phyloP scores from a whole-genome alignment of 345 rosid genomes.

The Angophora floribunda region DNA sequence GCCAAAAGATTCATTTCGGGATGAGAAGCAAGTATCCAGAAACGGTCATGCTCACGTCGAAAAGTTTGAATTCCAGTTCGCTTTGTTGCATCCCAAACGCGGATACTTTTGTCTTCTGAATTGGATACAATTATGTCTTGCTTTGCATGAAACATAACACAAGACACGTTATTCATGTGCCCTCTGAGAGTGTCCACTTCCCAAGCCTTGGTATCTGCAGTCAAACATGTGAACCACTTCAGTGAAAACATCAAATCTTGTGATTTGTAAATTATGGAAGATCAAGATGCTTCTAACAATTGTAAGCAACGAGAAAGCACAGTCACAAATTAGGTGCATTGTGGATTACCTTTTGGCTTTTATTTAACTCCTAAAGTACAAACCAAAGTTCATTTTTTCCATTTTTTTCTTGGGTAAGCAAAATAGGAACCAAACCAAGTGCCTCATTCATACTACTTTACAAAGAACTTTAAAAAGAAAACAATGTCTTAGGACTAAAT shows the following conservation, averaged over 20 bases:
- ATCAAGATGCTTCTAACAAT: neutral
- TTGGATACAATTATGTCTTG: conserved; percentile 96
- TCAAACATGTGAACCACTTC: neutral
- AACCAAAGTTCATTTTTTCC: neutral
- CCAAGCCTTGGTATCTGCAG: conserved; percentile 97
- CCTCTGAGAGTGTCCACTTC: conserved; percentile 98
- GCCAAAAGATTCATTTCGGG: conserved; percentile 96
- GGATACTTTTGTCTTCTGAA: conserved; percentile 93
- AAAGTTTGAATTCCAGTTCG: conserved; percentile 87
- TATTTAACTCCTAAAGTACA: neutral
- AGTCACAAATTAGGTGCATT: neutral
- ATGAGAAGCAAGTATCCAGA: conserved; percentile 92
- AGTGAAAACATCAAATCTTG: neutral
- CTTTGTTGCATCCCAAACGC: conserved; percentile 97
- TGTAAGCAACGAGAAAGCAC: neutral
- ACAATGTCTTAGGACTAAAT: neutral
- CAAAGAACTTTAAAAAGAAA: neutral
- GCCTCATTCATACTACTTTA: neutral
- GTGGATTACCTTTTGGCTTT: neutral
- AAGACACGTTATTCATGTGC: conserved; percentile 91
- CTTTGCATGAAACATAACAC: conserved; percentile 90
- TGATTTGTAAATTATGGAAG: neutral
- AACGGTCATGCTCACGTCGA: conserved; percentile 91
- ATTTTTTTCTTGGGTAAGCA: neutral
- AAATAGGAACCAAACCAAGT: neutral